These are phyloP conservation scores for Plectosphaerella sp. DNA, from an alignment of 2,329 filamentous ascomycete species.

Conservation along the genomic window DNA sequence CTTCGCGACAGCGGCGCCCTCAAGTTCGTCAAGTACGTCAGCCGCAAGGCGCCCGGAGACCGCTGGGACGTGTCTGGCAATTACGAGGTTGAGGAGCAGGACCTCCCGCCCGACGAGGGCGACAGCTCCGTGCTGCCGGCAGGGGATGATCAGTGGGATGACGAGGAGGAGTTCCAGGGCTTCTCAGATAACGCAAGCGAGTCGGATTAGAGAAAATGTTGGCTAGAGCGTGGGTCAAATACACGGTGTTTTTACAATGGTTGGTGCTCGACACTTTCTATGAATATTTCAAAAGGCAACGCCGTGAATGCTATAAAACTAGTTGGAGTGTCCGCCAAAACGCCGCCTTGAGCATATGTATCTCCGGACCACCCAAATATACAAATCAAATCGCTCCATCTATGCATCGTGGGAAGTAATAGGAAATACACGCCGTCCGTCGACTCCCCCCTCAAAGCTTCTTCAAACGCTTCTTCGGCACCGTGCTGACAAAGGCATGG, in stretches of 20 bases:
- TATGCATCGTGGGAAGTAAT: neutral
- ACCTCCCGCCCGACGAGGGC: conserved; percentile 34
- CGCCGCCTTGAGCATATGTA: neutral
- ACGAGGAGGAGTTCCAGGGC: conserved; percentile 54
- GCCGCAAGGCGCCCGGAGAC: conserved; percentile 75
- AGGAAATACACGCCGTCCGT: neutral
- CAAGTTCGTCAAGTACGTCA: conserved; percentile 96
- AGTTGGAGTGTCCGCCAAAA: too few species aligned
- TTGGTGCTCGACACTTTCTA: too few species aligned
- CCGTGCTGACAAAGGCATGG: conserved; percentile 75
- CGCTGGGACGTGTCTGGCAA: conserved; percentile 85
- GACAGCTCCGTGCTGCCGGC: conserved; percentile 18
- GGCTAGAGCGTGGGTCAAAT: too few species aligned
- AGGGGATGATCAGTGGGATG: conserved; percentile 31
- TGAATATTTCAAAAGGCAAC: too few species aligned
- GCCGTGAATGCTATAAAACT: too few species aligned
- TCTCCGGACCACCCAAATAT: neutral
- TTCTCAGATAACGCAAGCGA: conserved; percentile 37
- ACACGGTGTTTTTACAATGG: too few species aligned
- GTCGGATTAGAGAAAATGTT: neutral
- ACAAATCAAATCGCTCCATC: neutral
- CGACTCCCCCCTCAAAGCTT: conserved; percentile 21
- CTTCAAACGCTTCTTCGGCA: conserved; percentile 61
- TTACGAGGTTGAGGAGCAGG: conserved; percentile 64
- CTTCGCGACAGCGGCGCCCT: conserved; percentile 80